Evolutionary conservation across 1,139 yeast genomes (phyloP), one percentile per base, ranked within the genome.

Genomic region (Suhomyces bokatorum): DNA sequence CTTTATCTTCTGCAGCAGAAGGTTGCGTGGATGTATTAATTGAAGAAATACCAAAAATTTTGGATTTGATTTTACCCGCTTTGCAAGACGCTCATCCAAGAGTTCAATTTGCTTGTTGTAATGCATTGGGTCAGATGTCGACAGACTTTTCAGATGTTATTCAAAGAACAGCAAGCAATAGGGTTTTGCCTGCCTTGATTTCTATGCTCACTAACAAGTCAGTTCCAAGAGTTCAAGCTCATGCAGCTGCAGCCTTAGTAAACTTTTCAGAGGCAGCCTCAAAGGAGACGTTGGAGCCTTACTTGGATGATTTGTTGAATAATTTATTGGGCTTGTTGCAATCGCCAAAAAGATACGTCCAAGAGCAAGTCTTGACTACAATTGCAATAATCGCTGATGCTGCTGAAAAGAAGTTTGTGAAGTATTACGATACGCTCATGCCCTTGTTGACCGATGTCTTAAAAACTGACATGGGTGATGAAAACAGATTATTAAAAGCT

Each of bases 331-430:
- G 81, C 0, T 74, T 93, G 37, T 75, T 93, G 48, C 62, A 55
- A 42, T 83, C 95, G 43, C 95, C 95, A 37, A 88, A 90, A 64
- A 77, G 90, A 55, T 93, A 90, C 60, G 97, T 95, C 37, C 99
- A 93, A 67, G 99, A 93, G 61, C 99, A 93, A 69, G 97, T 93
- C 10, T 77, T 93, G 46, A 91, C 98, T 4, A 93, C 99, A 0
- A 91, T 93, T 64, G 97, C 99, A 26, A 88, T 91, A 53, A 93
- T 93, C 54, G 99, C 99, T 2, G 99, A 93, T 67, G 96, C 97
- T n/a, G 97, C 99, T 3, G 90, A 90, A 63, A 78, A 79, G 55
- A 87, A 86, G 62, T 93, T 93, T 62, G 78, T 84, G 56, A 91
- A 91, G 68, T 93, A 93, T 63, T 93, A 91, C 63, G 97, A 90